A percentile compares a stretch with the other conserved stretches of the same genome.
Evolutionary conservation across 169 alveolate genomes (phyloP).

Genomic region (Besnoitia besnoiti): DNA sequence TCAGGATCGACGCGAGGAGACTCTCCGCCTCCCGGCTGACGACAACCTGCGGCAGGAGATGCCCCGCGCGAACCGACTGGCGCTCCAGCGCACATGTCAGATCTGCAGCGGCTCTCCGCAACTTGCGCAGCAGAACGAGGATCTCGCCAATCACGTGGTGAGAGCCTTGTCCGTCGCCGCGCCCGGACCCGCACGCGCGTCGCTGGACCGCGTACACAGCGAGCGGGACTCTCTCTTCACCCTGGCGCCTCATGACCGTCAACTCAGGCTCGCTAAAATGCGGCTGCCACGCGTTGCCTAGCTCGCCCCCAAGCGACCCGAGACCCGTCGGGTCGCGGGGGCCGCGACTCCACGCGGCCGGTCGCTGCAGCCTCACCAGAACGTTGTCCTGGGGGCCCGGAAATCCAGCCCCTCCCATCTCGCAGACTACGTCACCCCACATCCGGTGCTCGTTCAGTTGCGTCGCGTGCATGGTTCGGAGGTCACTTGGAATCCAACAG

Average conservation of each 20-base stretch:
- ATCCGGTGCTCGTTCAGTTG: not conserved
- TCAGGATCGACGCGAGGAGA: not conserved
- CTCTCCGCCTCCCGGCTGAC: constrained; percentile 21
- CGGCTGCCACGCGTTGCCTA: not conserved
- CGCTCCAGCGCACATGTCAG: not conserved
- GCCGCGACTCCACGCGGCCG: not conserved
- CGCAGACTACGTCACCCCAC: constrained; percentile 18
- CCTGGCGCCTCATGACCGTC: not conserved
- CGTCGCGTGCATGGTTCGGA: not conserved
- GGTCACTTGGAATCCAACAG: not conserved
- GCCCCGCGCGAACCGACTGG: not conserved
- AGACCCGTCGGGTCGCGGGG: not conserved
- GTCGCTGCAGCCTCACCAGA: not conserved
- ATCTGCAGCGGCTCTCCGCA: not conserved
- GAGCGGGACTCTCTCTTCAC: not conserved
- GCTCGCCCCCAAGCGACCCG: not conserved
- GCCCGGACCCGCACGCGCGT: not conserved
- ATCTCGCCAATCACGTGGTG: not conserved
- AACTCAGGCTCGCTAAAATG: not conserved
- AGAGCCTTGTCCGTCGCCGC: not conserved
- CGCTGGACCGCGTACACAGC: not conserved
- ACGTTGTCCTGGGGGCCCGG: too few species aligned
- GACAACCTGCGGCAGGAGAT: constrained; percentile 11
- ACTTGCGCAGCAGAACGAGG: not conserved
- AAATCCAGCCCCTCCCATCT: not conserved